Conservation (phyloP, 2,329 filamentous ascomycete species). For the Trichoderma asperellum region DNA sequence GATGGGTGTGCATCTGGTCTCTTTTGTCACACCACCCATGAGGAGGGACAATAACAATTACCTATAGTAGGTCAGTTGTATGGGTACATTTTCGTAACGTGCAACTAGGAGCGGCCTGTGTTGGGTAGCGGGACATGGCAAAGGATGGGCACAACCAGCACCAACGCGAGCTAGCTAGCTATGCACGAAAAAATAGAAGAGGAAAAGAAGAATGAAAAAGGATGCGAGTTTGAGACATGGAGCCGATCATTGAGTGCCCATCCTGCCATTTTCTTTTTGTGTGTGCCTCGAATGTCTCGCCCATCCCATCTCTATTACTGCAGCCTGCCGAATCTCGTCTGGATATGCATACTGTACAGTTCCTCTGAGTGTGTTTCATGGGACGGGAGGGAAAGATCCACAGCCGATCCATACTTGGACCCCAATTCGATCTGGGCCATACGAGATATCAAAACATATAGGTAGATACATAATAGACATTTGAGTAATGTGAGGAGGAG, state of each 20-base stretch:
- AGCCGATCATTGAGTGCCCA: not conserved
- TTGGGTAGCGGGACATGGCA: not conserved
- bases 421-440: not conserved
- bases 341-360: not conserved
- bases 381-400: not conserved
- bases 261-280: not conserved
- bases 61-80: not conserved
- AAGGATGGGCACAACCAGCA: conserved; percentile 5
- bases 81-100: not conserved
- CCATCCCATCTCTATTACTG: not conserved
- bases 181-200: not conserved
- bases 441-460: not conserved
- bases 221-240: not conserved
- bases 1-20: conserved; percentile 16
- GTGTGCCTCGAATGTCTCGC: conserved; percentile 16
- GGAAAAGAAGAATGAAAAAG: not conserved
- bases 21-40: conserved; percentile 19
- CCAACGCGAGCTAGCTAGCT: not conserved
- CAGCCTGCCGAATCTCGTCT: not conserved
- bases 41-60: not conserved
- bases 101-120: not conserved
- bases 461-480: not conserved
- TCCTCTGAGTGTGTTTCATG: not conserved
- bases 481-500: not conserved
- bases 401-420: not conserved